phyloP scores from a whole-genome alignment of 305 asterid species.

The Solanum hybrid region DNA sequence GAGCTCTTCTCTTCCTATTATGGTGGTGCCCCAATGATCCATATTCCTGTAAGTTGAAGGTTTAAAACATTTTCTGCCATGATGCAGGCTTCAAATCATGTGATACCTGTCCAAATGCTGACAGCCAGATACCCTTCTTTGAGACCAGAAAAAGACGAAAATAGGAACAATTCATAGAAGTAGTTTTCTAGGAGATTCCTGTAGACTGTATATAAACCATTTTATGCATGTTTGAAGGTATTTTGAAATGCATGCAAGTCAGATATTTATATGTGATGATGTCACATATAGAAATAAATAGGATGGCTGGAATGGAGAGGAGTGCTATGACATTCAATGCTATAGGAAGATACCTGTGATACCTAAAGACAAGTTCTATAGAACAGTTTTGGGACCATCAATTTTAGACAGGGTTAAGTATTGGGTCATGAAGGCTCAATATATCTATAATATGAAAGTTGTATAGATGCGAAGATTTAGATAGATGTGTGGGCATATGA shows the following conservation, averaged over 20 bases:
- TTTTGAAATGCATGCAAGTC: not conserved
- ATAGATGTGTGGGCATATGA: not conserved
- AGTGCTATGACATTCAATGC: not conserved
- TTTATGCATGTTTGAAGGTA: not conserved
- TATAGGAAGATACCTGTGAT: not conserved
- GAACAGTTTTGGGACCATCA: not conserved
- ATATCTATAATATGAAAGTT: not conserved
- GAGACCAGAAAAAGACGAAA: not conserved
- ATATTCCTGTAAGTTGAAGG: constrained; percentile 65
- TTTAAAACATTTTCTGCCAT: not conserved
- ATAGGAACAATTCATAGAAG: not conserved
- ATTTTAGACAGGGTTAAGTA: not conserved
- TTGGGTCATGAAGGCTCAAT: not conserved
- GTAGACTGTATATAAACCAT: not conserved
- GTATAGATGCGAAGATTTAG: not conserved
- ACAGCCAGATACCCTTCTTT: not conserved
- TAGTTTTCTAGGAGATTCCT: not conserved
- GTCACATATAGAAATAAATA: not conserved
- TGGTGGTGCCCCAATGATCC: constrained; percentile 78
- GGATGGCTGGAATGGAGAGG: not conserved
- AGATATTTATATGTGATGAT: not conserved
- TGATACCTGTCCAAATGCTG: not conserved
- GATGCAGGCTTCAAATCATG: not conserved
- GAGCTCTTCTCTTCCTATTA: constrained; percentile 86
- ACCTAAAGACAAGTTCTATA: not conserved